These are phyloP conservation scores for Angomonas ambiguus DNA, from an alignment of 208 protist species.

Conservation along the genomic window DNA sequence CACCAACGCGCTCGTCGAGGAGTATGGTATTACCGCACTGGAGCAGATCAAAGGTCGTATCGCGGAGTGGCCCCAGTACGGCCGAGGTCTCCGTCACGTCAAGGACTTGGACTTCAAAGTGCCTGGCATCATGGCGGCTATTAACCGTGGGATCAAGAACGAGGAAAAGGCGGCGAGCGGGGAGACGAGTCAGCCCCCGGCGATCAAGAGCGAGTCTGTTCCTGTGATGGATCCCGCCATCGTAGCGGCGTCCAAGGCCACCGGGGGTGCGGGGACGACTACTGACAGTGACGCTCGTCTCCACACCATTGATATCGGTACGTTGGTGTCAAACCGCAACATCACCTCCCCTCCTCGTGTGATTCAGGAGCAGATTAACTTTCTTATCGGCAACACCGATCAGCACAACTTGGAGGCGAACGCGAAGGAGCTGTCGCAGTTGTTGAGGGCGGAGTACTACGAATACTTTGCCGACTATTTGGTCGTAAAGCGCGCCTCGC, in stretches of 20 bases:
- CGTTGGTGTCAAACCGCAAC: constrained; percentile 60
- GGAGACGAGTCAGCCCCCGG: constrained; percentile 19
- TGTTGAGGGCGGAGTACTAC: constrained; percentile 83
- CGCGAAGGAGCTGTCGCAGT: constrained; percentile 67
- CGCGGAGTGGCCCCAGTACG: constrained; percentile 95
- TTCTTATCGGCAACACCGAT: constrained; percentile 90
- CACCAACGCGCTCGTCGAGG: constrained; percentile 86
- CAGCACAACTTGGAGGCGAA: constrained; percentile 80
- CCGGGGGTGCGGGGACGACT: constrained; percentile 26
- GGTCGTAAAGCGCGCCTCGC: constrained; percentile 96
- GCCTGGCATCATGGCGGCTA: constrained; percentile 85
- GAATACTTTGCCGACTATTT: constrained; percentile 96
- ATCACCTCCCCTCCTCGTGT: constrained; percentile 78
- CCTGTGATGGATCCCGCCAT: constrained; percentile 70
- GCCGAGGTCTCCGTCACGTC: constrained; percentile 72
- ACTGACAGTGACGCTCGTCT: constrained; percentile 38
- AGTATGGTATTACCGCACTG: constrained; percentile 95
- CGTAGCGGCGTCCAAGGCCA: constrained; percentile 21
- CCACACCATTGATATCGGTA: constrained; percentile 85
- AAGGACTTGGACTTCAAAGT: constrained; percentile 85
- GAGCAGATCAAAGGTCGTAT: constrained; percentile 93
- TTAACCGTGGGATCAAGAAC: constrained; percentile 77
- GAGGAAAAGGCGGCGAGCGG: constrained; percentile 46
- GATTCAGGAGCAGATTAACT: constrained; percentile 91
- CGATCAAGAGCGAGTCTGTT: constrained; percentile 19